Evolutionary conservation across 768 basidiomycete genomes (phyloP), one percentile per base, ranked within the genome.

Genomic region (Suillus subluteus): DNA sequence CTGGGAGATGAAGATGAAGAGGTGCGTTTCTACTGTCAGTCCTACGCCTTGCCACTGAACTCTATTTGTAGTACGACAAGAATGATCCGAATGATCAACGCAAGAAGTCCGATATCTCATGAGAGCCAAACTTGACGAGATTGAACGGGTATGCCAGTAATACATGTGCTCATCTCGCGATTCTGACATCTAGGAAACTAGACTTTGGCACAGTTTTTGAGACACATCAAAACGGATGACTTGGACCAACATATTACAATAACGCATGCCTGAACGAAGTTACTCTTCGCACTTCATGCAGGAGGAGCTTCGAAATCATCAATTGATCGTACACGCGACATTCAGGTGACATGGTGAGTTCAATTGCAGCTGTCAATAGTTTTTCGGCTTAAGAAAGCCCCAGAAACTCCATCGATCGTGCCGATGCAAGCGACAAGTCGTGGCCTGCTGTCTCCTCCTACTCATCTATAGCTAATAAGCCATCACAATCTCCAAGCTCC

Each of bases 121-220:
- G 88, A 87, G 83, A 70, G 87, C 88, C 21, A 86, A 90, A 74
- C 79, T 95, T 30, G 93, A 95, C 73, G 90, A 91, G 76, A 90
- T 95, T 58, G 92, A 95, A 73, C 84, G 84, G 82, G 91, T 84
- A 58, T 61, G 59, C 16, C 4, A 43, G 26, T 43, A 3, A 61
- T 32, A 32, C 26, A 38, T 70, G 82, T 67, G 8, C 71, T 71
- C 50, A 69, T 23, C 35, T 46, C 48, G 52, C 55, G 66, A 50
- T 58, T 16, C 55, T 75, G 32, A 74, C 65, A 65, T 67, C 16
- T 70, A 73, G 69, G 69, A 75, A 65, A 66, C 48, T 69, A 91
- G 88, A 84, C 85, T 63, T 81, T 91, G 72, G 87, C 85, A 16
- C 87, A 88, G 67, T 85, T 91, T 62, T 91, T 91, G 7, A 85